phyloP scores from a whole-genome alignment of 1,284 basidiomycete species.

The Pseudozyma hubeiensis region DNA sequence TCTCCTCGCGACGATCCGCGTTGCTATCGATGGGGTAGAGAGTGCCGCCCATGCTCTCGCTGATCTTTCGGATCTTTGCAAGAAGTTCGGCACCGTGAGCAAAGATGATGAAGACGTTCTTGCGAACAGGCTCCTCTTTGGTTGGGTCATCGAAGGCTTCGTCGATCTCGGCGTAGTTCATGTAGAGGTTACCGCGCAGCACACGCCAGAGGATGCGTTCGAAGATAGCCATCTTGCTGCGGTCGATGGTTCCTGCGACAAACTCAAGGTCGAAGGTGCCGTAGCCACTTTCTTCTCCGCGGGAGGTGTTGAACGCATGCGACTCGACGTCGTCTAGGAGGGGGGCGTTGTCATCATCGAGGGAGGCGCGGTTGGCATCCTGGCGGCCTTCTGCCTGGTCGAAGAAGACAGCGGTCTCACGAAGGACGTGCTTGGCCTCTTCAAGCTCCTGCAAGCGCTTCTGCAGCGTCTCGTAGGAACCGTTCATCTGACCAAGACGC shows the following conservation, averaged over 20 bases:
- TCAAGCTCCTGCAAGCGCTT: conserved; percentile 87
- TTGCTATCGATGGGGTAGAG: conserved; percentile 96
- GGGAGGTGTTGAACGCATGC: conserved; percentile 70
- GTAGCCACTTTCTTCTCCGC: conserved; percentile 69
- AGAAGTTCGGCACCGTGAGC: conserved; percentile 93
- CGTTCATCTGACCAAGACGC: conserved; percentile 90
- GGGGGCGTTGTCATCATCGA: conserved; percentile 86
- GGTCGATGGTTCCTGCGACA: conserved; percentile 95
- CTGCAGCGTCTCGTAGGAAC: conserved; percentile 88
- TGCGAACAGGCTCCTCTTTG: conserved; percentile 73
- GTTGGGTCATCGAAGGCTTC: conserved; percentile 90
- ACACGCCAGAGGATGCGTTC: conserved; percentile 99
- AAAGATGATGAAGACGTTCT: conserved; percentile 99
- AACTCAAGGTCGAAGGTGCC: conserved; percentile 83
- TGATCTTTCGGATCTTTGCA: conserved; percentile 96
- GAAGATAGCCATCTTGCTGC: conserved; percentile 88
- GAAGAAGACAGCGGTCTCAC: conserved; percentile 97
- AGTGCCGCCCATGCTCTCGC: conserved; percentile 97
- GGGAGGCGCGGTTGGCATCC: conserved; percentile 82
- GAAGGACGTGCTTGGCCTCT: conserved; percentile 88
- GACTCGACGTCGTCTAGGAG: conserved; percentile 85
- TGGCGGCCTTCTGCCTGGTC: conserved; percentile 86
- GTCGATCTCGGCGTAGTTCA: conserved; percentile 95
- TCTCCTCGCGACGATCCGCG: conserved; percentile 88
- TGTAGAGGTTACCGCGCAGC: conserved; percentile 96